These are phyloP conservation scores for Mrakia frigida DNA, from an alignment of 768 basidiomycete species.

Conservation along the genomic window DNA sequence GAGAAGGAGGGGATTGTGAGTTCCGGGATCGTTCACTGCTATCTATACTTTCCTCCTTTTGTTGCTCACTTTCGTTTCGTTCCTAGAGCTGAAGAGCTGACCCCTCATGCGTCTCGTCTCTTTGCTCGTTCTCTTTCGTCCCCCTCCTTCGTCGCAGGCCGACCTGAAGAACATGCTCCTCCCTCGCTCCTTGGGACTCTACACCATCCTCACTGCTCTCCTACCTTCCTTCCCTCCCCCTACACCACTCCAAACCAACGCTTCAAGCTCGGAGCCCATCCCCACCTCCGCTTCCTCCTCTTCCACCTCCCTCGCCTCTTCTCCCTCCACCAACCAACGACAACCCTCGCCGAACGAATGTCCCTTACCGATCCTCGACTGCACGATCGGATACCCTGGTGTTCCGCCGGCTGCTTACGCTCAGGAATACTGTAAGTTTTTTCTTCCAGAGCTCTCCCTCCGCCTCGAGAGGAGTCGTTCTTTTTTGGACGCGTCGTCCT, in stretches of 20 bases:
- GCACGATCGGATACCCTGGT: conserved; percentile 88
- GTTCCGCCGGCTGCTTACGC: conserved; percentile 75
- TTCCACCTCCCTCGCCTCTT: too few species aligned
- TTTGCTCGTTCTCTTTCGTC: background rate
- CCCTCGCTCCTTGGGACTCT: conserved; percentile 83
- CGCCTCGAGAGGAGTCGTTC: too few species aligned
- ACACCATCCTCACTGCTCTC: conserved; percentile 26
- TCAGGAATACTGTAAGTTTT: conserved; percentile 58
- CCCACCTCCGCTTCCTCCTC: background rate
- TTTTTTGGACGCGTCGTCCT: too few species aligned
- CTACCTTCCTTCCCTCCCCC: background rate
- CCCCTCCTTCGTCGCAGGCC: conserved; percentile 48
- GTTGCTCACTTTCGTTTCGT: conserved; percentile 17
- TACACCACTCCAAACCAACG: background rate
- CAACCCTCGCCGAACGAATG: background rate
- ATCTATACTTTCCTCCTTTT: conserved; percentile 18
- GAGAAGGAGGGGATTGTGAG: conserved; percentile 82
- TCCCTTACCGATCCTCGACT: conserved; percentile 68
- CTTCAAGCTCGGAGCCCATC: background rate
- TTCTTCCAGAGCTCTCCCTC: too few species aligned
- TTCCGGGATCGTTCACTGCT: conserved; percentile 36
- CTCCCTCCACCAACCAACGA: too few species aligned
- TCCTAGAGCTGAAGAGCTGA: too few species aligned
- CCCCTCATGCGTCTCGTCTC: conserved; percentile 16
- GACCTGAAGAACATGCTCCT: conserved; percentile 77